A percentile compares a stretch with the other conserved stretches of the same genome.
These are phyloP conservation scores for Apiospora phragmitis DNA, from an alignment of 2,329 filamentous ascomycete genomes.

Conservation along the genomic window DNA sequence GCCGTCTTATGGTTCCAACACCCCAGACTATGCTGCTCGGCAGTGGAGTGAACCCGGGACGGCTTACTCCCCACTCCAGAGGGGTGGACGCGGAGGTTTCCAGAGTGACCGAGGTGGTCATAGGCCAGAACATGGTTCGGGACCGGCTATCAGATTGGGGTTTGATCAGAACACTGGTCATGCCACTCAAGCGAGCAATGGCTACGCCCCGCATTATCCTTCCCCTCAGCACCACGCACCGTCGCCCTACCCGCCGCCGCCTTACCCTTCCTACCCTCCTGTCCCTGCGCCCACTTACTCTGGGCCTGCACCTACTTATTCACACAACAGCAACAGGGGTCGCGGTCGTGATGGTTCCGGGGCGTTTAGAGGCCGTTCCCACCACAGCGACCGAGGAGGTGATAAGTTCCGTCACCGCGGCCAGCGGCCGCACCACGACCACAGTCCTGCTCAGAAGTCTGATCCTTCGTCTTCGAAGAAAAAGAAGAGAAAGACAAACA, in stretches of 20 bases:
- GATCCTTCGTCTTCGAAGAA: constrained; percentile 57
- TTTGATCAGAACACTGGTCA: constrained; percentile 28
- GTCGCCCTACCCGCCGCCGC: constrained; percentile 29
- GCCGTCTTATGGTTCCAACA: constrained; percentile 40
- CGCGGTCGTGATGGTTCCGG: constrained; percentile 43
- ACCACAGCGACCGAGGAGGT: constrained; percentile 37
- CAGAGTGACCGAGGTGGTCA: constrained; percentile 44
- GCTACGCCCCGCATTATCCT: constrained; percentile 42
- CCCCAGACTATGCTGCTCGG: constrained; percentile 40
- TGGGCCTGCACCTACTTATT: constrained; percentile 25
- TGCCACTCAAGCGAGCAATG: constrained; percentile 33
- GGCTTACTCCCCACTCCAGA: constrained; percentile 31
- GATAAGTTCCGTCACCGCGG: constrained; percentile 40
- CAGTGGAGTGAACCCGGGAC: constrained; percentile 42
- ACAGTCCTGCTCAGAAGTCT: constrained; percentile 51
- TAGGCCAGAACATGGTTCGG: constrained; percentile 32
- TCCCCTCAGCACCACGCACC: constrained; percentile 40
- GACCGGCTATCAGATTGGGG: constrained; percentile 34
- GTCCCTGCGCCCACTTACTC: constrained; percentile 35
- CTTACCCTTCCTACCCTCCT: constrained; percentile 37
- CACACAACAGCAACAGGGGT: constrained; percentile 35
- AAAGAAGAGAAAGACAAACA: constrained; percentile 72
- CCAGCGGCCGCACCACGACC: constrained; percentile 30
- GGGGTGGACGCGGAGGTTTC: constrained; percentile 44
- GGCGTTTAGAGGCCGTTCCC: constrained; percentile 37